Evolutionary conservation across 768 basidiomycete genomes (phyloP).

Genomic region (Saitozyma sp.): DNA sequence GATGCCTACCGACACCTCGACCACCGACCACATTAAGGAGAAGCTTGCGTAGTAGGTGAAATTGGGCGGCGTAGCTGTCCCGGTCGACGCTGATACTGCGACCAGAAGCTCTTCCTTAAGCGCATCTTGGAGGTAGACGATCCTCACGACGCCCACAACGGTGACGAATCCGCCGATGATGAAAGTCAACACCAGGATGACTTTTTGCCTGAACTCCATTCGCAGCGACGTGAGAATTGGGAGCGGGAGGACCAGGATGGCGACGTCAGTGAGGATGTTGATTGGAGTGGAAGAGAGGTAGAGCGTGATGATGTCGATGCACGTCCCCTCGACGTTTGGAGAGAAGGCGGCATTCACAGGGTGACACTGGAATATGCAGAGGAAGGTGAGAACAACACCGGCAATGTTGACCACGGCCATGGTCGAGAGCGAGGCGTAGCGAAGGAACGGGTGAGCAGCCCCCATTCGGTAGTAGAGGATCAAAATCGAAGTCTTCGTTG

Average conservation of each 20-base stretch:
- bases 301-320: slow-evolving; percentile 45
- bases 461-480: slow-evolving; percentile 47
- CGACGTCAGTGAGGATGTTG: slow-evolving; percentile 49
- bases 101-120: slow-evolving; percentile 23
- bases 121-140: slow-evolving; percentile 48
- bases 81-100: slow-evolving; percentile 2
- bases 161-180: slow-evolving; percentile 48
- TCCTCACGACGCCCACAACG: slow-evolving; percentile 48
- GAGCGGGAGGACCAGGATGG: slow-evolving; percentile 46
- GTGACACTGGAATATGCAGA: slow-evolving; percentile 47
- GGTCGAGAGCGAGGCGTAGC: slow-evolving; percentile 35
- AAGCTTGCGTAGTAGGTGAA: slow-evolving; percentile 41
- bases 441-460: slow-evolving; percentile 35
- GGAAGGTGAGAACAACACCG: slow-evolving; percentile 47
- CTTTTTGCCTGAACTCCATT: slow-evolving; percentile 47
- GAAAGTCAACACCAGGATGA: slow-evolving; percentile 45
- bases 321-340: slow-evolving; percentile 14
- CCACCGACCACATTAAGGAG: slow-evolving; percentile 46
- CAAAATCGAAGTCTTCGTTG: slow-evolving; percentile 45
- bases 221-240: slow-evolving; percentile 49
- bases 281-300: slow-evolving; percentile 48
- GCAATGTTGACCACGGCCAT: slow-evolving; percentile 40
- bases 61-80: slow-evolving; percentile 20
- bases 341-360: slow-evolving; percentile 41
- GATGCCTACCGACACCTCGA: slow-evolving; percentile 45